Conservation (phyloP, 768 basidiomycete genomes). For the Phanerochaete carnosa region DNA sequence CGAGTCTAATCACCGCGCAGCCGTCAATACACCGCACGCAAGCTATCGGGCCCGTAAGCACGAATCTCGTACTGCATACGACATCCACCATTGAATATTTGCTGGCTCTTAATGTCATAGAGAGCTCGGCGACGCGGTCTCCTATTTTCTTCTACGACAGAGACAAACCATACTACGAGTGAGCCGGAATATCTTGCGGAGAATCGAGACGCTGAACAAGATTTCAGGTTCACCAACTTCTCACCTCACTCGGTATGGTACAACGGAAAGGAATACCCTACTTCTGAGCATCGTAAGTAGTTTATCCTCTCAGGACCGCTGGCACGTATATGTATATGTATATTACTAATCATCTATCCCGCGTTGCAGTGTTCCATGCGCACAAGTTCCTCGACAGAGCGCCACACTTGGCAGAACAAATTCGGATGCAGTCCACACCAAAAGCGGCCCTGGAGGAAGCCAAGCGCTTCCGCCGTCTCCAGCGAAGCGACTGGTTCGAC, state of each 20-base stretch:
- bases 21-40: too few species aligned
- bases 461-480: constrained; percentile 57
- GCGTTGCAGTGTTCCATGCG: neutral
- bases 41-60: too few species aligned
- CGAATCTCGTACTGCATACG: too few species aligned
- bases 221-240: neutral
- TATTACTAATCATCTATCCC: neutral
- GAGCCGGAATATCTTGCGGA: neutral
- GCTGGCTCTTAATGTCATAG: too few species aligned
- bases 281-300: neutral
- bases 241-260: neutral
- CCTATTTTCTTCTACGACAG: too few species aligned
- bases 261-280: neutral
- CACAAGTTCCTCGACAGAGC: constrained; percentile 55
- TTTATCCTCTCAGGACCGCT: neutral
- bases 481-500: constrained; percentile 64
- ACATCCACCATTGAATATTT: too few species aligned
- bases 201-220: neutral
- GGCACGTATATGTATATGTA: neutral
- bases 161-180: constrained; percentile 12
- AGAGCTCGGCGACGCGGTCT: too few species aligned
- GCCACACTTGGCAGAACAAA: constrained; percentile 65
- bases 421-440: constrained; percentile 60
- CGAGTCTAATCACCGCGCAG: too few species aligned
- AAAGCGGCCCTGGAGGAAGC: constrained; percentile 69